Conservation (phyloP, 768 basidiomycete genomes). For the Rhodotorula taiwanensis region DNA sequence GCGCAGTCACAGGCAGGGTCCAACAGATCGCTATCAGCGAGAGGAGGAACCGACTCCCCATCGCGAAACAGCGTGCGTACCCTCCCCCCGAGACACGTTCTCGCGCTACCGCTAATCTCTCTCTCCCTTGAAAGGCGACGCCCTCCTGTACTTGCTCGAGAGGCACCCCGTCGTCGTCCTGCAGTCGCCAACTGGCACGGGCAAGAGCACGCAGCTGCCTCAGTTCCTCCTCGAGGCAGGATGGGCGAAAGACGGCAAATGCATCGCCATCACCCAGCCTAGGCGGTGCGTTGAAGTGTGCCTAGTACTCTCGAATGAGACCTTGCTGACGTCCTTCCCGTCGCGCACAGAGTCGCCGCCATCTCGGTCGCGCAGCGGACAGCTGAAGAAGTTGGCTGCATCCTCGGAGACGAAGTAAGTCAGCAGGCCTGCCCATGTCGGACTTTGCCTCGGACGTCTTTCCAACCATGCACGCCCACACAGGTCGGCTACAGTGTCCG, state of each 20-base stretch:
- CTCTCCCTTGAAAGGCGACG: conserved; percentile 53
- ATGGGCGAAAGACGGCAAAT: conserved; percentile 74
- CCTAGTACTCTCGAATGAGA: no score
- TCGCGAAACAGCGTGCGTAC: conserved; percentile 73
- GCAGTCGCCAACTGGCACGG: conserved; percentile 78
- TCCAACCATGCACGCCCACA: no score
- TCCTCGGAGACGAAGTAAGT: conserved; percentile 82
- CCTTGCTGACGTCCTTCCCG: conserved; percentile 87
- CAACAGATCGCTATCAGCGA: conserved; percentile 60
- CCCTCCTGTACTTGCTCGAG: conserved; percentile 76
- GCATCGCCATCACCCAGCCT: conserved; percentile 92
- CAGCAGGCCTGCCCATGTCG: no score
- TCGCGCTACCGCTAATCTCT: neutral
- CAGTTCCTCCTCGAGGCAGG: conserved; percentile 90
- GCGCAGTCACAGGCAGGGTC: conserved; percentile 57
- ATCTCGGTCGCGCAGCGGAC: conserved; percentile 88
- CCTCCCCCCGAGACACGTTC: neutral
- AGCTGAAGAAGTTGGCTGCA: conserved; percentile 80
- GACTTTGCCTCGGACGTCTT: no score
- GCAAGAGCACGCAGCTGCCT: conserved; percentile 95
- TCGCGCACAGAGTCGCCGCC: conserved; percentile 71
- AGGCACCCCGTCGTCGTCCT: conserved; percentile 63
- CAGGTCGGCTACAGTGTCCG: conserved; percentile 97
- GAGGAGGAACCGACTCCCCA: conserved; percentile 76
- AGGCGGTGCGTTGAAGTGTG: conserved; percentile 58